Percentiles rank a stretch among this genome's conserved stretches.
Evolutionary conservation across 805 yeast species (phyloP).

Genomic region (Metschnikowia koreensis): DNA sequence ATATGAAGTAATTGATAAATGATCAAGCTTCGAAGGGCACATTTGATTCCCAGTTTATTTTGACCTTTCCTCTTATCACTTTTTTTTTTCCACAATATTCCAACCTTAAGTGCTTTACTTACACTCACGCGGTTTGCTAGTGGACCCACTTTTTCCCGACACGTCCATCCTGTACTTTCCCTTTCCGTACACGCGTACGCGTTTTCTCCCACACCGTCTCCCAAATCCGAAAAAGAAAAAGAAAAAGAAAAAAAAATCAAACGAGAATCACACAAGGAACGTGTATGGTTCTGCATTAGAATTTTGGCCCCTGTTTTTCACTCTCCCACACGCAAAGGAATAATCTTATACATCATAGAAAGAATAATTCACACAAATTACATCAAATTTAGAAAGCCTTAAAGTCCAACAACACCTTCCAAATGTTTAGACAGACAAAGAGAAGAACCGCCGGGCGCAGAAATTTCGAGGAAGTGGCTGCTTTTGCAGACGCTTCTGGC

Average conservation of each 20-base stretch:
- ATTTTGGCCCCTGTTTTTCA: neutral
- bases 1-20: too few species aligned
- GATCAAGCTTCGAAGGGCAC: too few species aligned
- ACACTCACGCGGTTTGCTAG: too few species aligned
- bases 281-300: neutral
- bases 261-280: too few species aligned
- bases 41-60: too few species aligned
- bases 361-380: neutral
- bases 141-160: neutral
- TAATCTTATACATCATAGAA: neutral
- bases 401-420: neutral
- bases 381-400: neutral
- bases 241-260: too few species aligned
- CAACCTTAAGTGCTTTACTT: too few species aligned
- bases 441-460: slow-evolving; percentile 72
- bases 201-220: neutral
- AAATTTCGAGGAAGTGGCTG: slow-evolving; percentile 49
- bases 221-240: neutral
- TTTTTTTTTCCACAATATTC: too few species aligned
- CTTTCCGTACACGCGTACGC: neutral
- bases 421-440: slow-evolving; percentile 71
- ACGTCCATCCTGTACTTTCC: neutral
- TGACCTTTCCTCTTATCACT: too few species aligned
- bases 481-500: slow-evolving; percentile 28
- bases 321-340: neutral